Evolutionary conservation across 352 stramenopile genomes (phyloP).

Genomic region (Phytopythium helicoides): DNA sequence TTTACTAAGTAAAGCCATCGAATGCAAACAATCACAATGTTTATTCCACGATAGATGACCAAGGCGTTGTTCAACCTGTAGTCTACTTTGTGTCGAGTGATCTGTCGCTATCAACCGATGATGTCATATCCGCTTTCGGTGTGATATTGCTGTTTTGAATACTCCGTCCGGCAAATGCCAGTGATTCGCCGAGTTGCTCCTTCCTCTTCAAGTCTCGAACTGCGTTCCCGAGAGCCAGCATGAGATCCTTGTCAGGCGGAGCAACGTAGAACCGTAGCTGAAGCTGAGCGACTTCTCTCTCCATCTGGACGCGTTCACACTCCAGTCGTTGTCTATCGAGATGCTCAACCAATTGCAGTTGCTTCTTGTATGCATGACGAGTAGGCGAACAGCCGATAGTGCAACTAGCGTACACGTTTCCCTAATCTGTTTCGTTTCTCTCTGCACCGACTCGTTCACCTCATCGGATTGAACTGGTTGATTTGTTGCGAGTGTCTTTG

Average conservation of each 20-base stretch:
- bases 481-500: too few species aligned
- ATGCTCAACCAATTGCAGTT: slow-evolving; percentile 26
- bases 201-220: slow-evolving; percentile 46
- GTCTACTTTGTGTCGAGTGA: too few species aligned
- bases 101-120: too few species aligned
- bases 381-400: slow-evolving; percentile 3
- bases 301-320: slow-evolving; percentile 32
- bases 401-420: background rate
- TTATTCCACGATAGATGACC: too few species aligned
- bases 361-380: slow-evolving; percentile 38
- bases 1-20: too few species aligned
- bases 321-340: slow-evolving; percentile 13
- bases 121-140: background rate
- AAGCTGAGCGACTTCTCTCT: slow-evolving; percentile 50
- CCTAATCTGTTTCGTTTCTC: too few species aligned
- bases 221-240: slow-evolving; percentile 45
- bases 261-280: slow-evolving; percentile 55
- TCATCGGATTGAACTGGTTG: background rate
- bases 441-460: background rate
- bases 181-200: background rate
- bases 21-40: too few species aligned
- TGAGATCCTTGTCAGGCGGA: slow-evolving; percentile 36
- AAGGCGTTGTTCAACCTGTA: too few species aligned
- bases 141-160: too few species aligned
- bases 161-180: slow-evolving; percentile 4